Evolutionary conservation across 2,329 filamentous ascomycete genomes (phyloP), one percentile per base, ranked within the genome.

Genomic region (Scedosporium dehoogii): DNA sequence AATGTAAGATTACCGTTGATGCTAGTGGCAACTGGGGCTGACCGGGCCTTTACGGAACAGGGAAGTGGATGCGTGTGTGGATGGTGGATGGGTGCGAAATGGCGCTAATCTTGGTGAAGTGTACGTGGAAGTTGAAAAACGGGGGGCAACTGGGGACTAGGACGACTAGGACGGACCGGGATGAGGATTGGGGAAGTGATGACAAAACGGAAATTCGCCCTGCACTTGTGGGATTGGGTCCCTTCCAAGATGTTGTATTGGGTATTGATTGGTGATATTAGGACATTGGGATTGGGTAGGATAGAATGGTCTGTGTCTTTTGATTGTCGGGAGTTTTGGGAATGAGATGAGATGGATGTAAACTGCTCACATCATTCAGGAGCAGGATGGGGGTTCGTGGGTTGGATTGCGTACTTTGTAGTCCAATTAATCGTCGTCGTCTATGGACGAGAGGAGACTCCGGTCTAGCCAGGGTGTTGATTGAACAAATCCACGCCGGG

Each of bases 1-100:
- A 55, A 21, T 42, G 59, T 51, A 38, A 61, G 46, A 61, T 61
- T 61, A 61, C 59, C 59, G 46, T 61, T 41, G 33, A 2, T 10
- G 41, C 46, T 55, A 61, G 46, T 42, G 59, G 27, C 27, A 56
- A 38, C 27, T 27, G 29, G n/a, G 29, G 27, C 48, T 21, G 46
- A 42, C 33, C 29, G 46, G 59, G 38, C 59, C 59, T 48, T 42
- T 29, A 55, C 59, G 59, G 59, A 61, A 61, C 27, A 51, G 29
- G 46, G 48, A 61, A 33, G 48, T 56, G 48, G 59, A 56, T 61
- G 46, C 29, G 59, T 18, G 16, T n/a, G 21, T 18, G 42, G 42
- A 46, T 46, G 42, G 18, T 46, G 42, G 18, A 5, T 46, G 42
- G 14, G 18, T n/a, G 42, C 18, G 42, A 46, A 46, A 46, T 46